Evolutionary conservation across 768 basidiomycete genomes (phyloP), one percentile per base, ranked within the genome.

Genomic region (Leucosporidium scottii): DNA sequence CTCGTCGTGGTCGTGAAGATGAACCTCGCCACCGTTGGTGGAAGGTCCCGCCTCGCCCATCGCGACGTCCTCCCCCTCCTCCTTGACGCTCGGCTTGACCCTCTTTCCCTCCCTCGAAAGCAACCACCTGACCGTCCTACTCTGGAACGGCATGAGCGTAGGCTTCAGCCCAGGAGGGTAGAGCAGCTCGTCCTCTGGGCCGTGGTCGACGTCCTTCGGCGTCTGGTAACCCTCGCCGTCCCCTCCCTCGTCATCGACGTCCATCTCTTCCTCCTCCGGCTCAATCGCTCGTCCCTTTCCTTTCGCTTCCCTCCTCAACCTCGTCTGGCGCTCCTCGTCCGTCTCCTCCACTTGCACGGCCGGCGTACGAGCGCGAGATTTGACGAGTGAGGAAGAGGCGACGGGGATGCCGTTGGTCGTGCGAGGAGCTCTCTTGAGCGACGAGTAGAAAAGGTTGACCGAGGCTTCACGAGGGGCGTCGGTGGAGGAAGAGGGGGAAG

Each of bases 101-200:
- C 30, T 18, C 47, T 67, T 67, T 25, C 71, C 79, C 76, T 73
- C 79, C 25, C 71, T 30, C 9, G 66, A 61, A 15, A 80, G 69
- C 60, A 81, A 68, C 73, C 78, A 75, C 5, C 75, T 57, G 0
- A 81, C 68, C 5, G 76, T 76, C 27, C 79, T 65, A 34, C 62
- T 72, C 70, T 81, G 81, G 69, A 81, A 81, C 1, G 81, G 81
- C 13, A 78, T 73, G 0, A 81, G 71, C 20, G 62, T 69, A 15
- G 78, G 75, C 1, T 64, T 54, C 67, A 80, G 71, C 18, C 73
- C 77, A 36, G 64, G 58, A 0, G 80, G 78, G 49, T 77, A 75
- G 10, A 76, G 54, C 20, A 62, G 31, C 21, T 68, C 63, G 39
- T 73, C 71, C 39, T 72, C 68, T 5, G 23, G 50, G 2, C 34